Evolutionary conservation across 192 early-diverging fungal species (phyloP).

Genomic region (Coemansia sp.): DNA sequence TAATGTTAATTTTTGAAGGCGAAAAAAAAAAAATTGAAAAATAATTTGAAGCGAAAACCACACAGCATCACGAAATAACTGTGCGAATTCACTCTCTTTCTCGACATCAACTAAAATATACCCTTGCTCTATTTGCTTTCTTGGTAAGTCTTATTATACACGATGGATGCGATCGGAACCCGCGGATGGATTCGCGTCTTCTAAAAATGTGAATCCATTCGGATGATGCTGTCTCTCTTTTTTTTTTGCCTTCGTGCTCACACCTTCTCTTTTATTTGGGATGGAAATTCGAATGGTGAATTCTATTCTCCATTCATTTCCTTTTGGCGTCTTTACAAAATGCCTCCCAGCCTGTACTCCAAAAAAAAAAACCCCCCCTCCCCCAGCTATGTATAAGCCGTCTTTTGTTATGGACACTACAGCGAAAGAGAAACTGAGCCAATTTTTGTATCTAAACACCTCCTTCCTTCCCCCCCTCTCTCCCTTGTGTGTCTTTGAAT

Average conservation of each 20-base stretch:
- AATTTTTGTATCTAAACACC: not conserved
- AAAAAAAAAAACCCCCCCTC: not conserved
- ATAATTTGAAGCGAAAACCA: no score
- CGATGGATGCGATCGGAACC: not conserved
- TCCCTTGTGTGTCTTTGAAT: not conserved
- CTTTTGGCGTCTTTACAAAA: not conserved
- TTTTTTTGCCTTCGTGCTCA: not conserved
- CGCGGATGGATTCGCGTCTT: not conserved
- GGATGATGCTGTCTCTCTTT: no score
- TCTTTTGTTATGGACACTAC: constrained; percentile 3
- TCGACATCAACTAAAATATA: not conserved
- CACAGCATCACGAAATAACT: not conserved
- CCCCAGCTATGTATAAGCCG: no score
- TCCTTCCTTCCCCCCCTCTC: not conserved
- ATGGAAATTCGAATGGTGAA: constrained; percentile 6
- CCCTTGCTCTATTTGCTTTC: not conserved
- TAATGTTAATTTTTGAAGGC: constrained; percentile 3
- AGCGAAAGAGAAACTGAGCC: constrained; percentile 14
- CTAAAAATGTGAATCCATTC: not conserved
- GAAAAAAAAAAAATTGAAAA: not conserved
- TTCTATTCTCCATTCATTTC: not conserved
- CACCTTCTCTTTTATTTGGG: constrained; percentile 1
- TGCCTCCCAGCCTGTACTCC: constrained; percentile 9
- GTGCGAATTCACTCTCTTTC: not conserved
- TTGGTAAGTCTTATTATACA: not conserved